A percentile compares a stretch with the other conserved stretches of the same genome.
Conservation (phyloP, 208 protist genomes). For the Herpetomonas samuelpessoai region DNA sequence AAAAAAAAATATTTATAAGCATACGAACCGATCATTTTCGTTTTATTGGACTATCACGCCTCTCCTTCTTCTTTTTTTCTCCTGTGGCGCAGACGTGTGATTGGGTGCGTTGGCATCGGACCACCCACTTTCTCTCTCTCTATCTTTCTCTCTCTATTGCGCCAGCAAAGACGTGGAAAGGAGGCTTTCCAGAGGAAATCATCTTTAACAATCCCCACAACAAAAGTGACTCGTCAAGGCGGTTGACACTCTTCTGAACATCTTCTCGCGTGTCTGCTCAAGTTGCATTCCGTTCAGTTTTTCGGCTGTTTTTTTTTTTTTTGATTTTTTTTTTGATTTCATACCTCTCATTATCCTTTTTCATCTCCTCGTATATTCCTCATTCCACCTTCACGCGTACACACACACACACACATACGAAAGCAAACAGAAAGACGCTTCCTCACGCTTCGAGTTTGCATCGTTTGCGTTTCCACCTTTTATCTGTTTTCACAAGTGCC, state of each 20-base stretch:
- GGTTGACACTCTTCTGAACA: too few relatives aligned
- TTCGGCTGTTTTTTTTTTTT: not conserved
- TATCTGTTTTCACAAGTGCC: not conserved
- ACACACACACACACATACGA: slow-evolving; percentile 12
- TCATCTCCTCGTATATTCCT: slow-evolving; percentile 7
- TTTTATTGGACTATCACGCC: not conserved
- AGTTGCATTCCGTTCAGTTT: too few relatives aligned
- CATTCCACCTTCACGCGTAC: not conserved
- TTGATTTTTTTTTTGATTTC: not conserved
- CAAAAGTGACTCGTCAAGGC: not conserved
- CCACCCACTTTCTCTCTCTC: not conserved
- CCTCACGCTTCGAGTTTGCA: slow-evolving; percentile 1
- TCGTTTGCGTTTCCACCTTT: slow-evolving; percentile 16
- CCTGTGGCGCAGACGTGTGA: not conserved
- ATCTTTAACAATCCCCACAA: not conserved
- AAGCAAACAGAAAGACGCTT: slow-evolving; percentile 1
- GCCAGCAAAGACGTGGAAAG: too few relatives aligned
- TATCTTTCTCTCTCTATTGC: slow-evolving; percentile 3
- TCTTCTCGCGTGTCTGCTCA: not conserved
- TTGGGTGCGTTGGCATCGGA: not conserved
- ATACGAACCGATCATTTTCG: too few relatives aligned
- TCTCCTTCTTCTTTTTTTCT: not conserved
- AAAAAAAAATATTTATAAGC: too few relatives aligned
- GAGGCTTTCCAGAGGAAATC: too few relatives aligned
- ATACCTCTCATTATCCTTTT: not conserved